These are phyloP conservation scores for Cercospora sp. DNA, from an alignment of 2,329 filamentous ascomycete genomes.

Conservation along the genomic window DNA sequence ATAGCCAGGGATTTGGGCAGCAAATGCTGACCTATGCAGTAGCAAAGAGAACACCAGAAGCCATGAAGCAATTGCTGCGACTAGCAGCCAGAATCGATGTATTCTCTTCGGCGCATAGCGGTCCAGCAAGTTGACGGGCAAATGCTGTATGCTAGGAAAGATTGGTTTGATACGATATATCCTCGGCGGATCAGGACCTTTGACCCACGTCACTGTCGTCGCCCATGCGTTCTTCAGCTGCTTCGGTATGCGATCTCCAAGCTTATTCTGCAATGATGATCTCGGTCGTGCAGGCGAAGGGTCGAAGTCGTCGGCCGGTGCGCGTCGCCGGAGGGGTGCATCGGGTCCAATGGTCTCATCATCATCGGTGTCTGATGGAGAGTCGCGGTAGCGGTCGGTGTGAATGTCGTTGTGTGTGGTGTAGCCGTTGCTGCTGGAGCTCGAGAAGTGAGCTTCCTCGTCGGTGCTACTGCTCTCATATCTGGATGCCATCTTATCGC, in stretches of 20 bases:
- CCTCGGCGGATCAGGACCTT: slow-evolving; percentile 51
- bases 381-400: slow-evolving; percentile 35
- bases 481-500: slow-evolving; percentile 2
- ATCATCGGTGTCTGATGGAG: slow-evolving; percentile 37
- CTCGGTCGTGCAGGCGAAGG: slow-evolving; percentile 21
- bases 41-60: slow-evolving; percentile 68
- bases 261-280: slow-evolving; percentile 29
- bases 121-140: slow-evolving; percentile 64
- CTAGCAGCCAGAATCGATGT: slow-evolving; percentile 60
- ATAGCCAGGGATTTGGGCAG: slow-evolving; percentile 65
- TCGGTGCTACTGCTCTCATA: slow-evolving; percentile 6
- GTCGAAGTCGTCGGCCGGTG: slow-evolving; percentile 31
- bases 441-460: slow-evolving; percentile 18
- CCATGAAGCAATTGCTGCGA: slow-evolving; percentile 66
- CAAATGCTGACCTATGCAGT: slow-evolving; percentile 62
- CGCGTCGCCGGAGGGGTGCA: slow-evolving; percentile 30
- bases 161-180: slow-evolving; percentile 54
- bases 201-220: slow-evolving; percentile 47
- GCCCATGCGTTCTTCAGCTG: slow-evolving; percentile 37
- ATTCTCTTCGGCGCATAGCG: slow-evolving; percentile 59
- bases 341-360: slow-evolving; percentile 33
- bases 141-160: slow-evolving; percentile 66
- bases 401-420: slow-evolving; percentile 22
- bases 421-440: slow-evolving; percentile 22
- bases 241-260: slow-evolving; percentile 32